Percentiles rank a stretch among this genome's conserved stretches.
Conservation (phyloP, 768 basidiomycete species). For the Trametes coccinea region DNA sequence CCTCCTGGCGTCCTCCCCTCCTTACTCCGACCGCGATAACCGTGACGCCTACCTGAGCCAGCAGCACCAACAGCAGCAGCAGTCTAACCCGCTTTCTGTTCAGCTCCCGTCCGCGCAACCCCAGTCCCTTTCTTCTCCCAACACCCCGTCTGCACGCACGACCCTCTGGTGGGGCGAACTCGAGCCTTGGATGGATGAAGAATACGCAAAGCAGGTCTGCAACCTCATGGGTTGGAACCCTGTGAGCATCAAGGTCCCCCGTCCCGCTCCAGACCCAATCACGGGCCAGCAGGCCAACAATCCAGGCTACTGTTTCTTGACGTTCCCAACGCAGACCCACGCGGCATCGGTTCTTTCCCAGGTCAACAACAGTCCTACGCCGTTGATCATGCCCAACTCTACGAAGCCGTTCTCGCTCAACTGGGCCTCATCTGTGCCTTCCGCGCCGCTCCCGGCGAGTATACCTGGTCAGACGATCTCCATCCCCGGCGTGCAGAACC, state of each 20-base stretch:
- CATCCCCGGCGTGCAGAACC: conserved; percentile 40
- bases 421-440: conserved; percentile 60
- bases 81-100: conserved; percentile 28
- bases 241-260: conserved; percentile 71
- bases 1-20: conserved; percentile 23
- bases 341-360: conserved; percentile 72
- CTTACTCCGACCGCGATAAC: conserved; percentile 25
- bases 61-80: conserved; percentile 25
- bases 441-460: conserved; percentile 35
- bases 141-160: conserved; percentile 39
- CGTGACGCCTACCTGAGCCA: conserved; percentile 24
- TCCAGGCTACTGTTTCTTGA: conserved; percentile 85
- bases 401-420: conserved; percentile 77
- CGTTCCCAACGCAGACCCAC: conserved; percentile 71
- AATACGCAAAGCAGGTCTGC: conserved; percentile 89
- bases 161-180: conserved; percentile 88
- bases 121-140: conserved; percentile 30
- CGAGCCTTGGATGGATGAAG: conserved; percentile 97
- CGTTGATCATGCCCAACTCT: conserved; percentile 84
- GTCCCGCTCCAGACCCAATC: conserved; percentile 53
- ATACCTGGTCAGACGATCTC: conserved; percentile 37
- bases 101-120: conserved; percentile 28
- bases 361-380: conserved; percentile 48
- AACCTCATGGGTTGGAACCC: conserved; percentile 86
- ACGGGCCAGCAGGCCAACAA: conserved; percentile 74